Base-by-base conservation (phyloP, 345 rosid genomes). In the Barbarea vulgaris region DNA sequence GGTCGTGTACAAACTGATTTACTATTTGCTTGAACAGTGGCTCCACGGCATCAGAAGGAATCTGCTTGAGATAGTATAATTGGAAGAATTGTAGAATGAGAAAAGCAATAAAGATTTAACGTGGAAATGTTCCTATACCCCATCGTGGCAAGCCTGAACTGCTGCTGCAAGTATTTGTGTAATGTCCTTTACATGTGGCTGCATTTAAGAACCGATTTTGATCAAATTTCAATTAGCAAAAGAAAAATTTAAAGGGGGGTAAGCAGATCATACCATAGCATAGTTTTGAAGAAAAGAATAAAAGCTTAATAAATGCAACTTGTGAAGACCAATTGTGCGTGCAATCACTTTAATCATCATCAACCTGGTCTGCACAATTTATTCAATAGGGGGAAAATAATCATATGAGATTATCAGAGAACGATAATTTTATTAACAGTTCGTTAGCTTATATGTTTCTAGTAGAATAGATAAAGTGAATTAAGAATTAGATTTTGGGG, bases 11-110 rank as follows among this genome's bases (percentile, higher is more conserved):
- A 86, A 95, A 95, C 51, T 95, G 91, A 81, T 95, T 92, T 51
- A 89, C 99, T 52, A 95, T 88, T 84, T 95, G 98, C 81, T 76
- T 89, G 72, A 95, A 93, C 72, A 95, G 81, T 64, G 98, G 94
- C 73, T 95, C 96, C 77, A 89, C 98, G n/a, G 93, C 97, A 87
- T 95, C 98, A 51, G 99, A 93, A 78, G 97, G 98, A 69, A 95
- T 93, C 99, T 95, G 70, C 64, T 72, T 36, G 21, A 77, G 25
- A 70, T 22, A 30, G 57, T 15, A 58, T 25, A 27, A 73, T 52
- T 56, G 28, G 50, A 37, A 52, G 19, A 37, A 25, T 14, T 28
- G 24, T 31, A 51, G 22, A 46, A 70, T 37, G 44, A 39, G 55
- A 71, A 65, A 64, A 19, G 19, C 15, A 58, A 25, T 28, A 13